Base-by-base conservation (phyloP, 257 asterid species). In the Ajuga chamaepitys region DNA sequence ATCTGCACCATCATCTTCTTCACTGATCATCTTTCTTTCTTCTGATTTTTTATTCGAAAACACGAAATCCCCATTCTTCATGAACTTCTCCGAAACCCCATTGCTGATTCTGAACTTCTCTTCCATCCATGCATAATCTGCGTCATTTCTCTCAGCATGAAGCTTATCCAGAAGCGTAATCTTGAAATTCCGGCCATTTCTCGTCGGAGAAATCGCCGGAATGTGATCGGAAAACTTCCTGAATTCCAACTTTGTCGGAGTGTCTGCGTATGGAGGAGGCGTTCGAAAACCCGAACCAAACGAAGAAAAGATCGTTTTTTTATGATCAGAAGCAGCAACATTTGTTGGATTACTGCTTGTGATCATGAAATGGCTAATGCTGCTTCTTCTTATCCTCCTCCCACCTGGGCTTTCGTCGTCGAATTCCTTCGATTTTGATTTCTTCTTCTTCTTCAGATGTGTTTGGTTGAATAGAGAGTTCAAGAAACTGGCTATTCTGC, bases 381-480 rank as follows among this genome's bases (percentile, higher is more conserved):
- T 87, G 72, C 91, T 88, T 56, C 95, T 80, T 56, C 95, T 80
- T 16, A 77, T 82, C 70, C 91, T 84, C 60, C 94, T 83, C 66
- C 83, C 83, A 42, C 77, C 77, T 2, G 85, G 77, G 80, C 64
- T 79, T 21, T 80, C 84, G 44, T 84, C 91, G 9, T 82, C 86
- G 34, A 73, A 38, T 35, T 60, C 41, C 64, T 70, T 9, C 7
- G 86, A 57, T 47, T 80, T 84, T n/a, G 81, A 22, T 64, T 87
- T 92, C 83, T 85, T 88, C 83, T 85, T 88, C 79, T 88, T 88
- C 80, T 79, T 90, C 0, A 71, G 70, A 7, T 83, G 45, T 11
- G 90, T 60, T 72, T 87, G 96, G 57, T 62, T 83, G 85, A 92
- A 87, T 4, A 92, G 85, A 48, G 97, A 83, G 62, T 85, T 92